These are phyloP conservation scores for Lineolata rhizophorae DNA, from an alignment of 495 filamentous ascomycete species.

Conservation along the genomic window DNA sequence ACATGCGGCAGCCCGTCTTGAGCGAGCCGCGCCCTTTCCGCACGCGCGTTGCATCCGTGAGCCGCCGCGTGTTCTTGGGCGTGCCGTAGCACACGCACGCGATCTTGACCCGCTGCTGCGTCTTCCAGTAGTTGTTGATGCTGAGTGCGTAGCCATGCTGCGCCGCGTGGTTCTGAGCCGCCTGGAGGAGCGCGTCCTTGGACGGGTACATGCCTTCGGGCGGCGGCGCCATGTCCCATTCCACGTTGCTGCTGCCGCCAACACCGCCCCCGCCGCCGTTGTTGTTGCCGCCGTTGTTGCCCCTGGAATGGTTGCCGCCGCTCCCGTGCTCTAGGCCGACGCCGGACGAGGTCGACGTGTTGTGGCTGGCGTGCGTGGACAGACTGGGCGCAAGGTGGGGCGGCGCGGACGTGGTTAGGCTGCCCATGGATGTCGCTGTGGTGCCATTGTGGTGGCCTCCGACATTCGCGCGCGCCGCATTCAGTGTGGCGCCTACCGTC, in stretches of 20 bases:
- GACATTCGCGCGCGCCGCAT: no score
- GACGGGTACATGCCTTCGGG: slow-evolving; percentile 4
- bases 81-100: slow-evolving; percentile 12
- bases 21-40: slow-evolving; percentile 9
- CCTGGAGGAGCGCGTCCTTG: slow-evolving; percentile 8
- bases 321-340: no score
- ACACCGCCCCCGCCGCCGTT: neutral
- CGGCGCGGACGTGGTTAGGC: no score
- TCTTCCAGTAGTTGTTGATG: slow-evolving; percentile 12
- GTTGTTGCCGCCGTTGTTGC: neutral
- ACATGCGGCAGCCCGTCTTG: slow-evolving; percentile 12
- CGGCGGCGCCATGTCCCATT: slow-evolving; percentile 10
- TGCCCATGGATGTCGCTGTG: no score
- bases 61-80: slow-evolving; percentile 13
- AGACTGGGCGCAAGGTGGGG: no score
- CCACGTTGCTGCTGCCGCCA: neutral
- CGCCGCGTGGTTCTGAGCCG: slow-evolving; percentile 10
- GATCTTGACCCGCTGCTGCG: slow-evolving; percentile 8
- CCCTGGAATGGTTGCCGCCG: neutral
- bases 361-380: no score
- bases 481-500: no score
- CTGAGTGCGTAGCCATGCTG: slow-evolving; percentile 11
- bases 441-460: no score
- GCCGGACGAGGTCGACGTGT: no score
- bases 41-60: slow-evolving; percentile 11